These are phyloP conservation scores for Dothiorella sarmentorum DNA, from an alignment of 2,329 filamentous ascomycete genomes.

Conservation along the genomic window DNA sequence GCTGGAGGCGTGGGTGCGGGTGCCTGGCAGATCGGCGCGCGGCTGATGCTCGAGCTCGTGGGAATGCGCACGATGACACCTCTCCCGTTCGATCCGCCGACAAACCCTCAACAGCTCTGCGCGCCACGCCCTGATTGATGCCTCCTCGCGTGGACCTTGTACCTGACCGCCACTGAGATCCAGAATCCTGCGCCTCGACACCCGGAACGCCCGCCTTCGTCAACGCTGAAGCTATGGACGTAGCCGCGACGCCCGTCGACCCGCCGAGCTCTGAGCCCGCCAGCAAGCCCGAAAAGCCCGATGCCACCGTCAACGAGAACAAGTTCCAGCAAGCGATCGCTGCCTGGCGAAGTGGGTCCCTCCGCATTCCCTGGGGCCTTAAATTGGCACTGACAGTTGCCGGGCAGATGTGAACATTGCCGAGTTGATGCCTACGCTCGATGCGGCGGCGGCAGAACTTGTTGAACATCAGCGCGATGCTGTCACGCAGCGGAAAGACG, in stretches of 20 bases:
- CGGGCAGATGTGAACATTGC: slow-evolving; percentile 77
- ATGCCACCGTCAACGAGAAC: slow-evolving; percentile 61
- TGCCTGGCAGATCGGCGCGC: slow-evolving; percentile 13
- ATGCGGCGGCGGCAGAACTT: slow-evolving; percentile 92
- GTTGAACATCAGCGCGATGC: slow-evolving; percentile 90
- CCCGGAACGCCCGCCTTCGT: not conserved
- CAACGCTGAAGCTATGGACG: slow-evolving; percentile 16
- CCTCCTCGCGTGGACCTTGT: not conserved
- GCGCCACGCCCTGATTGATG: slow-evolving; percentile 3
- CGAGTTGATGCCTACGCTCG: slow-evolving; percentile 76
- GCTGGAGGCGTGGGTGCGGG: not conserved
- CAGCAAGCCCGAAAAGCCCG: slow-evolving; percentile 2
- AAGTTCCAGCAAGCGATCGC: slow-evolving; percentile 97
- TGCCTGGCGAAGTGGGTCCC: slow-evolving; percentile 79
- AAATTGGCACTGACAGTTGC: not conserved
- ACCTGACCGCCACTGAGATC: not conserved
- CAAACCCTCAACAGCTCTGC: not conserved
- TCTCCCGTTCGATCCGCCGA: slow-evolving; percentile 5
- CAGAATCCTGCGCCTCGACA: not conserved
- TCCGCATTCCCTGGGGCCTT: not conserved
- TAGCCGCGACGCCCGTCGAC: slow-evolving; percentile 1
- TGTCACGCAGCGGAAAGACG: slow-evolving; percentile 91
- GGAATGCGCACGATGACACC: slow-evolving; percentile 10
- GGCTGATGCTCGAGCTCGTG: slow-evolving; percentile 6
- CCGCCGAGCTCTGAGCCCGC: slow-evolving; percentile 3